A percentile compares a stretch with the other conserved stretches of the same genome.
phyloP scores from a whole-genome alignment of 2,329 filamentous ascomycete species.

The Endoconidiophora laricicola region DNA sequence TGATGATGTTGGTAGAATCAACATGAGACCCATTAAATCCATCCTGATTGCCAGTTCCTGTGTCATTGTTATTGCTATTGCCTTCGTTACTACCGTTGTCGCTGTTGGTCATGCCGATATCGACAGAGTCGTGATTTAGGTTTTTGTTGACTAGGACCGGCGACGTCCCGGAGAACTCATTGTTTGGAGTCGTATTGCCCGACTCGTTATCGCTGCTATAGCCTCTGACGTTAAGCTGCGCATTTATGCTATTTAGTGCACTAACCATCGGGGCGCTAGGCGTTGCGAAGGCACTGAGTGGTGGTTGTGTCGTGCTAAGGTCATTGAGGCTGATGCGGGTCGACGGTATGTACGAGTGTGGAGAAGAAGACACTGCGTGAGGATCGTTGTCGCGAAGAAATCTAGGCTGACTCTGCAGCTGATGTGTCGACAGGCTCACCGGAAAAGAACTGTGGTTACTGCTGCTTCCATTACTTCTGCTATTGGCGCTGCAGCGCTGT shows the following conservation, averaged over 20 bases:
- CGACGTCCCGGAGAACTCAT: no score
- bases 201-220: neutral
- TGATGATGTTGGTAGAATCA: neutral
- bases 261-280: constrained; percentile 8
- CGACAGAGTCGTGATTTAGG: neutral
- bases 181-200: neutral
- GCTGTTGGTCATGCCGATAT: neutral
- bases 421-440: neutral
- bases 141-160: neutral
- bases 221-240: neutral
- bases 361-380: neutral
- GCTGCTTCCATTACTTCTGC: neutral
- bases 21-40: neutral
- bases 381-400: neutral
- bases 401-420: neutral
- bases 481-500: neutral
- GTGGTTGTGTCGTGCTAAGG: neutral
- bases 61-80: neutral
- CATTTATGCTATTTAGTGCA: constrained; percentile 8
- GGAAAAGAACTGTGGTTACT: neutral
- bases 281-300: constrained; percentile 7
- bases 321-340: constrained; percentile 5
- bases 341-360: constrained; percentile 1
- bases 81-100: neutral
- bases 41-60: neutral